These are phyloP conservation scores for Lepiota venenata DNA, from an alignment of 768 basidiomycete genomes.

Conservation along the genomic window DNA sequence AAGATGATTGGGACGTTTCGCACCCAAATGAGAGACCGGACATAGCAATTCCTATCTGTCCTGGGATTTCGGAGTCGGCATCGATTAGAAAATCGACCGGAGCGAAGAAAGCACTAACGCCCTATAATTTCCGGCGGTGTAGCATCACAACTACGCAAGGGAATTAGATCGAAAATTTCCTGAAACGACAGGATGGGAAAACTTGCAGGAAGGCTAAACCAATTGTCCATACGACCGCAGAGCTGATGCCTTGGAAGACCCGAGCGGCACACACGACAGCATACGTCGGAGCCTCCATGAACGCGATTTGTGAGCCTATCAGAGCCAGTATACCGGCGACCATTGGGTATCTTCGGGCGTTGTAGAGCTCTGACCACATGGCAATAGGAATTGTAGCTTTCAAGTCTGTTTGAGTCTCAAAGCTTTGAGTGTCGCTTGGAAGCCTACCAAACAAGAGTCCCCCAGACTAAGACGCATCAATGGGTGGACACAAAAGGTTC, in stretches of 20 bases:
- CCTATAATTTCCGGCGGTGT: conserved; percentile 46
- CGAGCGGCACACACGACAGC: conserved; percentile 57
- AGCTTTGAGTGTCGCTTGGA: background rate
- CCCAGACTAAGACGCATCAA: conserved; percentile 37
- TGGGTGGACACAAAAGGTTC: background rate
- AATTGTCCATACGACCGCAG: conserved; percentile 60
- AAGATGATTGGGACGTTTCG: background rate
- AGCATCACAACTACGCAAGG: conserved; percentile 47
- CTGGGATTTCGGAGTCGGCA: conserved; percentile 19
- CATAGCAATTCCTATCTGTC: conserved; percentile 62
- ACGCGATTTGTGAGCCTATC: conserved; percentile 51
- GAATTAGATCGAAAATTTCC: background rate
- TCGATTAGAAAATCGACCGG: background rate
- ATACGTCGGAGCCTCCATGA: conserved; percentile 61
- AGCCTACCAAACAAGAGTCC: conserved; percentile 50
- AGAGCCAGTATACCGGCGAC: conserved; percentile 47
- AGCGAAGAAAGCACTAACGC: conserved; percentile 31
- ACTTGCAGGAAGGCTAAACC: conserved; percentile 56
- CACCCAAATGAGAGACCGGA: conserved; percentile 55
- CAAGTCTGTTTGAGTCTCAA: background rate
- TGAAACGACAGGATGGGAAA: background rate
- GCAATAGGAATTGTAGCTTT: conserved; percentile 58
- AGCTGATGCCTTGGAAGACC: conserved; percentile 55
- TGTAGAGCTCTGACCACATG: conserved; percentile 48
- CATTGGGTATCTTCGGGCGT: conserved; percentile 44